phyloP scores from a whole-genome alignment of 176 grass and related monocot species.

The Canna indica region DNA sequence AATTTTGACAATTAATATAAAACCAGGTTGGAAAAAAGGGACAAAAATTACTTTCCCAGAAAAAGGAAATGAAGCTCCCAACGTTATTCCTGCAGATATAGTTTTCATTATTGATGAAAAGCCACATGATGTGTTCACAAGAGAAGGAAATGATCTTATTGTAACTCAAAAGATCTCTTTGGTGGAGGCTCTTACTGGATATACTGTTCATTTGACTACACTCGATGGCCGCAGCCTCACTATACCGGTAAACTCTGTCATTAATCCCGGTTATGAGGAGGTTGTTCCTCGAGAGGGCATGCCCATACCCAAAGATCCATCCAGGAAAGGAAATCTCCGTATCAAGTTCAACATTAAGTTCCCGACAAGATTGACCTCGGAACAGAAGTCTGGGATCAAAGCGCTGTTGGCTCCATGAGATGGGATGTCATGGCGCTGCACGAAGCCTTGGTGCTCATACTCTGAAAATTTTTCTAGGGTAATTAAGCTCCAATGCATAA shows the following conservation, averaged over 20 bases:
- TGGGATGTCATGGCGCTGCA: background rate
- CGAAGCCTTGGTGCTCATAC: background rate
- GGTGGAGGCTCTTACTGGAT: conserved; percentile 3
- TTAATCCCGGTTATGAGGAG: conserved; percentile 10
- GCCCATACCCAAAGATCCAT: conserved; percentile 3
- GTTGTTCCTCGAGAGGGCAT: conserved; percentile 7
- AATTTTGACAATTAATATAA: conserved; percentile 11
- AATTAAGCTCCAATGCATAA: background rate
- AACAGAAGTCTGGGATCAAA: conserved; percentile 2
- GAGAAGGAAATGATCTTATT: conserved; percentile 9
- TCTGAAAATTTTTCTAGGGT: background rate
- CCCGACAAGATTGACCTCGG: background rate
- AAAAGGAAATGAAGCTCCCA: conserved; percentile 11
- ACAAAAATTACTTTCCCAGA: conserved; percentile 6
- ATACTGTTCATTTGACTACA: conserved; percentile 8
- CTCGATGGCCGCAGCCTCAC: conserved; percentile 7
- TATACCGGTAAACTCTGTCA: background rate
- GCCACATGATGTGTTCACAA: background rate
- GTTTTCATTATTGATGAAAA: conserved; percentile 4
- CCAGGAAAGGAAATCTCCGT: conserved; percentile 7
- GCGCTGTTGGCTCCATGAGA: background rate
- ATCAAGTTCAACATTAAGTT: conserved; percentile 12
- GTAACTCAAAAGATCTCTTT: conserved; percentile 1
- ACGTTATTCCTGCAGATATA: conserved; percentile 10
- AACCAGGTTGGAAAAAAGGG: conserved; percentile 1